Evolutionary conservation across 164 flowering plant species (phyloP).

Genomic region (Chloranthus sessilifolius): DNA sequence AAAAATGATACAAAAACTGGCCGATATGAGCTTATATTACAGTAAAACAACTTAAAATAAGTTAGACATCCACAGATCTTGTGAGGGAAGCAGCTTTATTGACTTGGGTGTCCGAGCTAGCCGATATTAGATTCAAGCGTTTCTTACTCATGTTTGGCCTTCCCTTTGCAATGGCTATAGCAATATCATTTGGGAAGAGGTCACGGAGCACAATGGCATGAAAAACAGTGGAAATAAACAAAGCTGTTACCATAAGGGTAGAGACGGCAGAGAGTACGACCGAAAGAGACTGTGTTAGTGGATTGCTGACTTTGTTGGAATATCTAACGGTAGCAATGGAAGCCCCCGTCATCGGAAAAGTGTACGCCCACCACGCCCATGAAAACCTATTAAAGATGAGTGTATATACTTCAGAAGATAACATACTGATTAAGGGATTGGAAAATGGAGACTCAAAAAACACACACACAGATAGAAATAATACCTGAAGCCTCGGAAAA

Average conservation of each 20-base stretch:
- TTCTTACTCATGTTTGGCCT: conserved; percentile 34
- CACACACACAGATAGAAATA: too few species aligned
- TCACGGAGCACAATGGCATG: conserved; percentile 71
- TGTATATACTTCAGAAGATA: not conserved
- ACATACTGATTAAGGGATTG: not conserved
- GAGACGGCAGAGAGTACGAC: conserved; percentile 40
- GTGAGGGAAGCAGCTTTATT: too few species aligned
- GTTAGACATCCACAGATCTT: too few species aligned
- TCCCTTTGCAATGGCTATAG: conserved; percentile 65
- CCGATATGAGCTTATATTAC: too few species aligned
- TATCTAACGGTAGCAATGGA: conserved; percentile 67
- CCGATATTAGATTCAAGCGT: conserved; percentile 40
- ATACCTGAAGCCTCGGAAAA: conserved; percentile 79
- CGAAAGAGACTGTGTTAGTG: conserved; percentile 38
- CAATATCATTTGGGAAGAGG: conserved; percentile 86
- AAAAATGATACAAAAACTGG: too few species aligned
- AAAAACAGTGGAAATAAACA: conserved; percentile 53
- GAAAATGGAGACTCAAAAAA: not conserved
- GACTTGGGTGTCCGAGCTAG: conserved; percentile 24
- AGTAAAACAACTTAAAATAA: too few species aligned
- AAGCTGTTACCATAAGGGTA: conserved; percentile 46
- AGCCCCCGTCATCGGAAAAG: conserved; percentile 77
- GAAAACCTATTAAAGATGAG: conserved; percentile 36
- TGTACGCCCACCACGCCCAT: conserved; percentile 80
- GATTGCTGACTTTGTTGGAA: conserved; percentile 39